Evolutionary conservation across 2,329 filamentous ascomycete species (phyloP).

Genomic region (Pochonia chlamydosporia): DNA sequence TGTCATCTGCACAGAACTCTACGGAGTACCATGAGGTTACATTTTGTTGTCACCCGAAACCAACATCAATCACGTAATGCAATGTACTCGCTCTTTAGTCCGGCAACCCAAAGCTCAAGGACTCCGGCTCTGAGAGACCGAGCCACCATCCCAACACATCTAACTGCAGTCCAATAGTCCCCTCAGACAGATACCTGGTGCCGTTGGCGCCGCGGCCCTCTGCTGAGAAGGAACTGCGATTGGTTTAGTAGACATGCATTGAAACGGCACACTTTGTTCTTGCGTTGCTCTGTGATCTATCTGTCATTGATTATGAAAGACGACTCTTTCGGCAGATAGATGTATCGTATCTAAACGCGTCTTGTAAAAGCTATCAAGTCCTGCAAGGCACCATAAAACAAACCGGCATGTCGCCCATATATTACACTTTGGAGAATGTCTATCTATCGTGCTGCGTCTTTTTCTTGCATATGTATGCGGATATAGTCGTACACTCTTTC

Average conservation of each 20-base stretch:
- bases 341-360: slow-evolving; percentile 62
- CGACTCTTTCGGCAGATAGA: slow-evolving; percentile 41
- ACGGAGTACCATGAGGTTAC: too few relatives aligned
- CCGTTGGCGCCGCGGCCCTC: slow-evolving; percentile 4
- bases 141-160: slow-evolving; percentile 29
- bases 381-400: too few relatives aligned
- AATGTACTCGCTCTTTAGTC: slow-evolving; percentile 63
- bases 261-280: slow-evolving; percentile 34
- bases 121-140: slow-evolving; percentile 59
- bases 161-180: too few relatives aligned
- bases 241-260: neutral
- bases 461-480: neutral
- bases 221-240: neutral
- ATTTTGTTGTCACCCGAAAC: too few relatives aligned
- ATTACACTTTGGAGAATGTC: slow-evolving; percentile 9
- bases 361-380: neutral
- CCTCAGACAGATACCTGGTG: slow-evolving; percentile 15
- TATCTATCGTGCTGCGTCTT: slow-evolving; percentile 11
- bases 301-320: slow-evolving; percentile 39
- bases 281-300: slow-evolving; percentile 56
- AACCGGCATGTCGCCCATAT: too few relatives aligned
- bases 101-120: slow-evolving; percentile 51
- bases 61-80: too few relatives aligned
- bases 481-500: slow-evolving; percentile 16
- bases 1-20: too few relatives aligned